Evolutionary conservation across 768 basidiomycete genomes (phyloP).

Genomic region (Tulasnella sp.): DNA sequence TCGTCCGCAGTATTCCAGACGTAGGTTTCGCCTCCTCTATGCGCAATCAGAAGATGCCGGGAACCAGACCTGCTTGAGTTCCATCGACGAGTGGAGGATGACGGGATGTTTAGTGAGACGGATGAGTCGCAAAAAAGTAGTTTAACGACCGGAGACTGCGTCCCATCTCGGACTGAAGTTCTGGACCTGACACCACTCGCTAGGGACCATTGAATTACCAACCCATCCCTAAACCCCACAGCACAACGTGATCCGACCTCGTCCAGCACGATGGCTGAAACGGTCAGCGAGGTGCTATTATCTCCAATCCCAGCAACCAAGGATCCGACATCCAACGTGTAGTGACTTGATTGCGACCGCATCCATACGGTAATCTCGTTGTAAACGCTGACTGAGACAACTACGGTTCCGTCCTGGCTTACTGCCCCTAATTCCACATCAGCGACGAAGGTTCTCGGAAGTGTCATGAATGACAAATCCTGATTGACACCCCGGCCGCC

Average conservation of each 20-base stretch:
- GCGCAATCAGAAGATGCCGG: not conserved
- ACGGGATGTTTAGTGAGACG: too few species aligned
- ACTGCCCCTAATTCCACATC: constrained; percentile 73
- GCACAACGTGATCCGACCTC: constrained; percentile 49
- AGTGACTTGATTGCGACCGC: not conserved
- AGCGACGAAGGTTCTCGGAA: constrained; percentile 67
- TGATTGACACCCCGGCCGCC: constrained; percentile 25
- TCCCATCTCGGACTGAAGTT: not conserved
- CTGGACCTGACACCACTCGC: constrained; percentile 12
- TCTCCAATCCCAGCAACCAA: not conserved
- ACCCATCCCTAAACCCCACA: constrained; percentile 56
- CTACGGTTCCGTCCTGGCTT: constrained; percentile 49
- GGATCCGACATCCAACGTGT: not conserved
- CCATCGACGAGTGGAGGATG: constrained; percentile 17
- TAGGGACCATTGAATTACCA: constrained; percentile 51
- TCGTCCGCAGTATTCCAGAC: too few species aligned
- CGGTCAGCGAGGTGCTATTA: not conserved
- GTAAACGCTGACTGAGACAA: constrained; percentile 62
- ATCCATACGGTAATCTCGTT: constrained; percentile 66
- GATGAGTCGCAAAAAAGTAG: too few species aligned
- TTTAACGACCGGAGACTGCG: not conserved
- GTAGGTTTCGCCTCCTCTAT: too few species aligned
- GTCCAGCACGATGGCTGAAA: constrained; percentile 50
- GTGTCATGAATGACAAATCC: constrained; percentile 44
- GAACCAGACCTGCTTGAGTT: constrained; percentile 26